Evolutionary conservation across 768 basidiomycete genomes (phyloP).

Genomic region (Agaricus subrufescens): DNA sequence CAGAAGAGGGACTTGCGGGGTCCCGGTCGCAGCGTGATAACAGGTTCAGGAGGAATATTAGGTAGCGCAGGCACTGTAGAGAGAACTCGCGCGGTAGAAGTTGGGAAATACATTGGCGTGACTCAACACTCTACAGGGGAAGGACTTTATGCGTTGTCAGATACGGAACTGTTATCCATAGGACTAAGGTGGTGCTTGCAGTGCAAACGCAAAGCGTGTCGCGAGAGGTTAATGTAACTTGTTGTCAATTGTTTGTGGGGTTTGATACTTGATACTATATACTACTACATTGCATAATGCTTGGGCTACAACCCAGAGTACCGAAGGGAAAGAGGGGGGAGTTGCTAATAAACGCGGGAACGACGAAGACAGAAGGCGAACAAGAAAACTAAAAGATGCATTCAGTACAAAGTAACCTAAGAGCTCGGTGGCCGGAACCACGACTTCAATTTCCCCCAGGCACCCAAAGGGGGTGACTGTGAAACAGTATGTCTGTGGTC

Average conservation of each 20-base stretch:
- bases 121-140: neutral
- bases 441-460: conserved; percentile 13
- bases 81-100: conserved; percentile 69
- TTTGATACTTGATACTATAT: neutral
- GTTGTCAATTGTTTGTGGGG: too few species aligned
- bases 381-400: neutral
- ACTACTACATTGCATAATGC: conserved; percentile 6
- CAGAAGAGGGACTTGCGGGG: conserved; percentile 78
- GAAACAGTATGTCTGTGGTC: neutral
- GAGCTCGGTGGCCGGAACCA: conserved; percentile 11
- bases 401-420: neutral
- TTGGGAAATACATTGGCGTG: conserved; percentile 79
- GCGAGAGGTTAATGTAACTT: too few species aligned
- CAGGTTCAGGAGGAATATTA: conserved; percentile 50
- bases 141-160: too few species aligned
- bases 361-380: neutral
- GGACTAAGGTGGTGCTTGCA: too few species aligned
- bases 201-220: too few species aligned
- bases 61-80: conserved; percentile 68
- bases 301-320: neutral
- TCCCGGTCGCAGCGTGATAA: conserved; percentile 57
- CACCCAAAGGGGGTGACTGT: neutral
- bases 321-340: too few species aligned
- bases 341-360: neutral
- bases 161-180: too few species aligned